Percentiles rank a stretch among this genome's conserved stretches.
Conservation (phyloP, 257 asterid genomes). For the Capsicum pubescens region DNA sequence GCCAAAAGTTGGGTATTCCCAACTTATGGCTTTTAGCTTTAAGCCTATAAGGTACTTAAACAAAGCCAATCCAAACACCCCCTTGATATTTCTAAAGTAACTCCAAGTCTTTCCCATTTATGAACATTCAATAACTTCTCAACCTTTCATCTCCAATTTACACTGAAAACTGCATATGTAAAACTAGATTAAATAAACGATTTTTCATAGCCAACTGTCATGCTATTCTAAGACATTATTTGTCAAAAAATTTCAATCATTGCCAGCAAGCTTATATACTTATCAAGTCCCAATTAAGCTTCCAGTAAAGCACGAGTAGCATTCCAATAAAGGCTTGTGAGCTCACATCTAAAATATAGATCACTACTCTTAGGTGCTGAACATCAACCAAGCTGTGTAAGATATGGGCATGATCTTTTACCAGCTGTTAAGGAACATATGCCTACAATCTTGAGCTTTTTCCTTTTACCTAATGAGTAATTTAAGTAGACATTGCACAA, state of each 20-base stretch:
- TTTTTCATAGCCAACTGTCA: conserved; percentile 4
- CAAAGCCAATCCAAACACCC: too few relatives aligned
- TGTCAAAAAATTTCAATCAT: neutral
- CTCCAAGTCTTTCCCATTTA: neutral
- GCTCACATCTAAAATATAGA: conserved; percentile 17
- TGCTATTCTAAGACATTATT: neutral
- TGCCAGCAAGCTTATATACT: neutral
- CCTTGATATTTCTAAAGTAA: conserved; percentile 5
- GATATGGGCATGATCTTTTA: neutral
- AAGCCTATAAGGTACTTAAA: too few relatives aligned
- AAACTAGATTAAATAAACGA: neutral
- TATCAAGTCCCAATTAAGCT: neutral
- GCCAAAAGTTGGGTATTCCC: too few relatives aligned
- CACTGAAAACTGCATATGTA: neutral
- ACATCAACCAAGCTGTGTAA: conserved; percentile 1
- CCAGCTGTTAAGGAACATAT: neutral
- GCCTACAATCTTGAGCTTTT: neutral
- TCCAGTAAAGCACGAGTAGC: conserved; percentile 17
- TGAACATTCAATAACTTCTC: conserved; percentile 21
- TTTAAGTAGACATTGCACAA: neutral
- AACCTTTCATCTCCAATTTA: neutral
- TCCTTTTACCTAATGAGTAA: neutral
- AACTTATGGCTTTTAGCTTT: too few relatives aligned
- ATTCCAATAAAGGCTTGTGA: neutral
- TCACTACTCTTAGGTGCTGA: conserved; percentile 18